Evolutionary conservation across 176 grass and related monocot genomes (phyloP), one percentile per base, ranked within the genome.

Genomic region (Aegilops bicornis): DNA sequence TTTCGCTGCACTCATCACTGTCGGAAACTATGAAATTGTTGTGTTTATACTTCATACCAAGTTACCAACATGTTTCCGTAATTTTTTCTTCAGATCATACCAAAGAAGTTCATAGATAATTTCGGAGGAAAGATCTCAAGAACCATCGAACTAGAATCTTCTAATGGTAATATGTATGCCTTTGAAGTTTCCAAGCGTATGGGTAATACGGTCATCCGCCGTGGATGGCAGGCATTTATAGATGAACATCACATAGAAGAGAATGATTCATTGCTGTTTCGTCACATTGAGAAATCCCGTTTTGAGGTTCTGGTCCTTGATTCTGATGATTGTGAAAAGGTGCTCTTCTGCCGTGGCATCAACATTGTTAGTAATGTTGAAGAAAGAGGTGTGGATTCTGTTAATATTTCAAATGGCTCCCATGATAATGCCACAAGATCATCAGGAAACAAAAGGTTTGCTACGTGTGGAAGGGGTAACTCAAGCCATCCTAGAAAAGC

Each of bases 251-350:
- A 43, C 23, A 70, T 87, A 70, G 61, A 64, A 64, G 48, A 89
- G 62, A 84, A 63, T 25, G 80, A 89, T 37, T 12, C 83, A 32
- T 30, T 89, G 64, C 0, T 87, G 47, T 92, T 92, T 31, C 80
- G 40, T 58, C 84, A 83, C 20, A 31, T 73, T 25, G 76, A 69
- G 19, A 33, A 83, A 13, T 87, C 80, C 22, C 50, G 62, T 64
- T 93, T 89, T 73, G 68, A 78, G 48, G 80, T 81, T 35, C 19
- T 73, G 68, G 66, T 90, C 62, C 80, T 89, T 8, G 76, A 89
- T 76, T 15, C 56, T 5, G 63, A 29, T 39, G 81, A 82, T 36
- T 78, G 67, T 6, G 76, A 87, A 79, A 87, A 87, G 82, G 67
- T 67, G 9, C 39, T 67, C 23, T 22, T 47, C 14, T 58, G 61